These are phyloP conservation scores for Articulospora tetracladia DNA, from an alignment of 495 filamentous ascomycete species.

Conservation along the genomic window DNA sequence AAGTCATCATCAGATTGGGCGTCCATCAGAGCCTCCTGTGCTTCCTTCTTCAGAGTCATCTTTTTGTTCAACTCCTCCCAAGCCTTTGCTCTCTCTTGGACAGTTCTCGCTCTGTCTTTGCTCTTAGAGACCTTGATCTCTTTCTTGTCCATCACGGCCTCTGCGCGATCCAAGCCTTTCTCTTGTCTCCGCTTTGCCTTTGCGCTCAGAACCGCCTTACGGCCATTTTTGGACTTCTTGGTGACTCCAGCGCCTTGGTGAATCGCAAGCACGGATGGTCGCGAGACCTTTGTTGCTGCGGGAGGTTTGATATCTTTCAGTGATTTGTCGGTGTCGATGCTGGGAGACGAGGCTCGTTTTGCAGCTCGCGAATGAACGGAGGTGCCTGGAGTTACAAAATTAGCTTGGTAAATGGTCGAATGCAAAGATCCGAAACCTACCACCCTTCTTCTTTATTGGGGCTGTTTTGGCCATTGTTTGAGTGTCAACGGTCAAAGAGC, in stretches of 20 bases:
- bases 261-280: conserved; percentile 58
- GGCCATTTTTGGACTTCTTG: conserved; percentile 60
- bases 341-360: conserved; percentile 65
- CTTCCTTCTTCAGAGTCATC: conserved; percentile 17
- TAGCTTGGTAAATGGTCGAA: neutral
- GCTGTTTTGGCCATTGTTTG: conserved; percentile 47
- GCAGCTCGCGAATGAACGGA: conserved; percentile 68
- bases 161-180: conserved; percentile 70
- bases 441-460: conserved; percentile 35
- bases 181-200: conserved; percentile 65
- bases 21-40: conserved; percentile 16
- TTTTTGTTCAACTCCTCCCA: conserved; percentile 60
- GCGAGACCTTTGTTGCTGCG: conserved; percentile 41
- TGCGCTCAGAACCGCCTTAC: conserved; percentile 54
- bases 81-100: conserved; percentile 49
- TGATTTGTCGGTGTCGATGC: conserved; percentile 73
- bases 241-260: conserved; percentile 58
- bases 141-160: conserved; percentile 62
- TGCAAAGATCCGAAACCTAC: conserved; percentile 15
- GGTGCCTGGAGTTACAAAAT: conserved; percentile 13
- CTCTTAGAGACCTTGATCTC: conserved; percentile 68
- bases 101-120: conserved; percentile 51
- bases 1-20: conserved; percentile 20
- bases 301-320: conserved; percentile 58
- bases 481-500: neutral